Conservation (phyloP, 2,329 filamentous ascomycete genomes). For the Verticillium tricorpus region DNA sequence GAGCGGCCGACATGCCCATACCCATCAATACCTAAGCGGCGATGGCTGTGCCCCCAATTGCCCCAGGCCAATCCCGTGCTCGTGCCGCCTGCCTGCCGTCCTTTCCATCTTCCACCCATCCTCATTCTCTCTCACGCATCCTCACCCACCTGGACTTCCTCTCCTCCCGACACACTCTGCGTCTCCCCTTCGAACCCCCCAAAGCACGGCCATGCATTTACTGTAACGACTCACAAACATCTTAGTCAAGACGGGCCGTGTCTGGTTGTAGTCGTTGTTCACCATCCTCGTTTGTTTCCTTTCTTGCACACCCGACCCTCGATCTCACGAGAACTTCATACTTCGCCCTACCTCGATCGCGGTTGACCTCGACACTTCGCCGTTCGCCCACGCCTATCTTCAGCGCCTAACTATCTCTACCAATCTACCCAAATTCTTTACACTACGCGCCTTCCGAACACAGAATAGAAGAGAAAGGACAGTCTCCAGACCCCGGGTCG, state of each 20-base stretch:
- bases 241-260: background rate
- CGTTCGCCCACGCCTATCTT: background rate
- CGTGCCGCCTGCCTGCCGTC: background rate
- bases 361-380: background rate
- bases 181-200: background rate
- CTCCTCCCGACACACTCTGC: background rate
- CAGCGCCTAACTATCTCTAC: background rate
- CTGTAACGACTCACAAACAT: background rate
- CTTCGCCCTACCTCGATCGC: conserved; percentile 1
- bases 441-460: background rate
- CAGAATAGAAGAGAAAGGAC: background rate
- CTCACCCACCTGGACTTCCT: conserved; percentile 6
- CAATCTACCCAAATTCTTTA: background rate
- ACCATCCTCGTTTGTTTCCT: conserved; percentile 3
- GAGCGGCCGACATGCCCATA: background rate
- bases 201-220: background rate
- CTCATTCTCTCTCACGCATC: conserved; percentile 2
- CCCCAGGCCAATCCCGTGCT: background rate
- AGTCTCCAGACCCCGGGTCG: background rate
- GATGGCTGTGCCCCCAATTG: background rate
- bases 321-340: background rate
- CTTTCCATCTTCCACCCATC: background rate
- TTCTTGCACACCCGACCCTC: background rate
- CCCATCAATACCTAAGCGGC: background rate
- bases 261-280: background rate